These are phyloP conservation scores for Selenicereus undatus DNA, from an alignment of 148 eudicot species.

Conservation along the genomic window DNA sequence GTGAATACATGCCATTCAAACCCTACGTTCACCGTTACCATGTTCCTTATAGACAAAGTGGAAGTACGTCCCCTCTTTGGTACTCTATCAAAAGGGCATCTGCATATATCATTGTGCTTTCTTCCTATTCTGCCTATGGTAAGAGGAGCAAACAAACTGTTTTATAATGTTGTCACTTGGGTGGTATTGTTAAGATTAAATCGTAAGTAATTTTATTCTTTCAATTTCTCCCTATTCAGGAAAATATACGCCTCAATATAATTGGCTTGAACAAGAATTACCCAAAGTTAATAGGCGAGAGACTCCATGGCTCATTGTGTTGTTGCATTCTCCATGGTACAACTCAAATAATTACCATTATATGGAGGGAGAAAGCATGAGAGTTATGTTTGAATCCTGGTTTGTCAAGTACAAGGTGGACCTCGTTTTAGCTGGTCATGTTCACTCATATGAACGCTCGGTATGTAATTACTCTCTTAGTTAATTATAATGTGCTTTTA, in stretches of 20 bases:
- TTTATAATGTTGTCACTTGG: too few species aligned
- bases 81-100: conserved; percentile 64
- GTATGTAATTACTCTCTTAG: conserved; percentile 1
- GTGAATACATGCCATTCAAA: conserved; percentile 31
- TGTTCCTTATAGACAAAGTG: conserved; percentile 25
- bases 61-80: conserved; percentile 62
- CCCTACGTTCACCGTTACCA: conserved; percentile 27
- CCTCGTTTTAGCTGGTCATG: conserved; percentile 33
- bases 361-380: conserved; percentile 44
- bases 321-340: conserved; percentile 35
- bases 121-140: conserved; percentile 64
- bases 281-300: conserved; percentile 30
- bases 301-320: conserved; percentile 40
- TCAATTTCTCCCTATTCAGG: not conserved
- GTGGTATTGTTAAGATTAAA: not conserved
- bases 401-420: conserved; percentile 36
- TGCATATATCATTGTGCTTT: conserved; percentile 48
- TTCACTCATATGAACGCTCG: conserved; percentile 40
- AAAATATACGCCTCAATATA: conserved; percentile 33
- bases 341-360: conserved; percentile 32
- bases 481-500: too few species aligned
- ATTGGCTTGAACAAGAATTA: conserved; percentile 27
- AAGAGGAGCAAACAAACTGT: not conserved
- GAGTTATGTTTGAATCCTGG: conserved; percentile 35
- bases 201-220: not conserved